These are phyloP conservation scores for Russula sp. DNA, from an alignment of 768 basidiomycete genomes.

Conservation along the genomic window DNA sequence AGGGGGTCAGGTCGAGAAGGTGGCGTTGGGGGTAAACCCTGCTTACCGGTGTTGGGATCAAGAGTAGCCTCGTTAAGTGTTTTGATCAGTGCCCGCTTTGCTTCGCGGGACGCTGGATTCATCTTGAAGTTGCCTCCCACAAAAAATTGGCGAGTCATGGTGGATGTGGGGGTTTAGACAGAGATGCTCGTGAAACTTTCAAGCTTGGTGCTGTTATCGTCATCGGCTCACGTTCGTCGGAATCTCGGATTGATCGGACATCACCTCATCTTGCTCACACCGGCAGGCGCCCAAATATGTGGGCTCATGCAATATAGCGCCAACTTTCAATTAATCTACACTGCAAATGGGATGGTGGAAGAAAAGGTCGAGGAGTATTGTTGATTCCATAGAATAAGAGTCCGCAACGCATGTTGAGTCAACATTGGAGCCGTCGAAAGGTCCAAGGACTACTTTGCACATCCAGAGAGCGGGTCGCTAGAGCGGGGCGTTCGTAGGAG, in stretches of 20 bases:
- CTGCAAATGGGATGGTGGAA: no score
- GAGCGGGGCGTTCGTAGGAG: no score
- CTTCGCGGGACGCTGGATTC: slow-evolving; percentile 67
- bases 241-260: slow-evolving; percentile 11
- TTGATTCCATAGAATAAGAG: no score
- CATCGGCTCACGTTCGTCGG: slow-evolving; percentile 1
- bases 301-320: no score
- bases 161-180: background rate
- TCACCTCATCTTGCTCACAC: background rate
- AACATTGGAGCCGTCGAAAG: no score
- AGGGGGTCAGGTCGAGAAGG: slow-evolving; percentile 18
- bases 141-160: slow-evolving; percentile 81
- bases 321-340: no score
- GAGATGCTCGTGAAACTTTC: background rate
- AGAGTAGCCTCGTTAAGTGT: slow-evolving; percentile 73
- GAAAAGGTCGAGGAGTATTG: no score
- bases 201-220: background rate
- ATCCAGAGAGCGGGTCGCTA: no score
- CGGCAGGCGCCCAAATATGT: no score
- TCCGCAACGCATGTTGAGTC: no score
- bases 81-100: slow-evolving; percentile 58
- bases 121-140: slow-evolving; percentile 99
- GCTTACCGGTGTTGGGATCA: slow-evolving; percentile 66
- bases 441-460: no score
- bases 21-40: background rate